Evolutionary conservation across 768 basidiomycete genomes (phyloP), one percentile per base, ranked within the genome.

Genomic region (Lyophyllum semitale): DNA sequence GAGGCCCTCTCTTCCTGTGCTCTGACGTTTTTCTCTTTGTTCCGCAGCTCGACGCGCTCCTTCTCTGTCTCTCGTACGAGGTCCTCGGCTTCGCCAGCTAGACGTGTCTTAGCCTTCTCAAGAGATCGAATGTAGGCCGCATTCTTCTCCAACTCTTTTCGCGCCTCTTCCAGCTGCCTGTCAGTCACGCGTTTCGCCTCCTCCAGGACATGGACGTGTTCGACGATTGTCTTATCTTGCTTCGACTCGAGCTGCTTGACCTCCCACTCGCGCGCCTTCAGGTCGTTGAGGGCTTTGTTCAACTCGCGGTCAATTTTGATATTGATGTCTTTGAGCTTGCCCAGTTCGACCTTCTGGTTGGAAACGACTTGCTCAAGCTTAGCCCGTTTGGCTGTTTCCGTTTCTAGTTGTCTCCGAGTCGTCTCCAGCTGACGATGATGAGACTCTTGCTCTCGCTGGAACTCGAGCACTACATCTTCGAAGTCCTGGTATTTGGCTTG

Each of bases 211-310:
- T 98, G 88, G 23, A 97, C 93, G 65, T 98, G 96, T 70, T 98
- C 95, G 41, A 98, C 95, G 55, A 97, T 95, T n/a, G 92, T 97
- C 76, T 95, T 98, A 76, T 98, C 93, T 66, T 97, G 90, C 66
- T 82, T 85, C 2, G 91, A 88, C 49, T 90, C 86, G 8, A 98
- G 73, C 59, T 95, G 89, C 60, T 87, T 91, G 59, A 93, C 82
- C 53, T 95, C 91, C 83, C 87, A 89, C 62, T 97, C 92, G 45
- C 88, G 84, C 40, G 78, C 79, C 66, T 91, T 88, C 45, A 96
- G 75, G 55, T 95, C 92, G 8, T 81, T 79, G n/a, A 90, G 76
- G 9, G 87, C 84, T 65, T 92, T 89, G 64, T 89, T 88, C 33
- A 95, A 77, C 15, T 93, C 93, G 11, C 85, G 79, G 57, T 96